Base-by-base conservation (phyloP, 2,329 filamentous ascomycete species). In the Ophiocordyceps sinensis region DNA sequence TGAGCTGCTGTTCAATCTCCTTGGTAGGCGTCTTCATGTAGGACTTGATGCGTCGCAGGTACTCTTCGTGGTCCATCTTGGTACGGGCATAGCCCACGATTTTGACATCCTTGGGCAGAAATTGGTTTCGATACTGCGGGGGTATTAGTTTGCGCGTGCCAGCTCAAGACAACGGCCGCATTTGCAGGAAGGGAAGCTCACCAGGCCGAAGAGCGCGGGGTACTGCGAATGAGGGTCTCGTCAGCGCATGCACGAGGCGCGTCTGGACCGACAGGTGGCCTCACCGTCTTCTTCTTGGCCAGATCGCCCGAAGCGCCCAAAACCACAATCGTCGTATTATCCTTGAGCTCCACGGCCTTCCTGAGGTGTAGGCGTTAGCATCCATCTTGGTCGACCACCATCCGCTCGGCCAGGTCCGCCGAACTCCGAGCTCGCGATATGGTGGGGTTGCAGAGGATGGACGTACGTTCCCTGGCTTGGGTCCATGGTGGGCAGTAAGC, bases 11-110 rank as follows among this genome's bases (percentile, higher is more conserved):
- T 70, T 98, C 88, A 52, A 93, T 80, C 54, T 96, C 91, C 71
- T 94, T 94, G 52, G 89, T 95, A 14, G 91, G 91, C 14, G 88
- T 91, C 77, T 98, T 96, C 71, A 98, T 98, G 70, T 95, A 93
- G 45, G 87, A 94, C 68, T 84, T 89, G 66, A 98, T 87, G 52
- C 91, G 79, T 67, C 82, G 85, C 60, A 96, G 75, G 70, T 85
- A 96, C 65, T 98, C 91, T 49, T 86, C 80, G 57, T 89, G 87
- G 68, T 96, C 88, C 91, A 98, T 98, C 74, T 95, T 95, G 54
- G 91, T 98, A 61, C 91, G 82, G 55, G 91, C 91, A 85, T 98
- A 98, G 71, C 91, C 91, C 56, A 98, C 79, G 61, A 98, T 95
- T 65, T 80, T 85, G 66, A 94, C 87, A 65, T 93, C 87, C 67